These are phyloP conservation scores for Carex littledalei DNA, from an alignment of 176 grass and related monocot genomes.

Conservation along the genomic window DNA sequence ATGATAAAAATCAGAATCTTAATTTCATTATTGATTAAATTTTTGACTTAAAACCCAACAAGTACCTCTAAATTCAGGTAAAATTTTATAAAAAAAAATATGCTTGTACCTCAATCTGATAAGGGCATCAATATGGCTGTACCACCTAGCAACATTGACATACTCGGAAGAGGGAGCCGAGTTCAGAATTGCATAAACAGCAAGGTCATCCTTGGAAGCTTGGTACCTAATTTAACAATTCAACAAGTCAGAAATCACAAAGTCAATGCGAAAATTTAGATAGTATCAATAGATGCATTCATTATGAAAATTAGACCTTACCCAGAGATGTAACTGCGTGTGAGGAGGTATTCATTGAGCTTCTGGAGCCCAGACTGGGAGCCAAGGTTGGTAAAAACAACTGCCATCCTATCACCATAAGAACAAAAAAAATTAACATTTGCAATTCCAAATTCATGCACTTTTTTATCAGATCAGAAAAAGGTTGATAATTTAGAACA, in stretches of 20 bases:
- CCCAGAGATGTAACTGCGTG: constrained; percentile 87
- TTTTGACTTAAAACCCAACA: background rate
- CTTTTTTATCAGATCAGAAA: background rate
- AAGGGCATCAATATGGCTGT: constrained; percentile 81
- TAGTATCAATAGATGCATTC: background rate
- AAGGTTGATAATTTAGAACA: background rate
- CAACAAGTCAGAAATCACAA: background rate
- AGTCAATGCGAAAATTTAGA: background rate
- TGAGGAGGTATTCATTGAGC: constrained; percentile 73
- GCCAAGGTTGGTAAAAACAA: constrained; percentile 48
- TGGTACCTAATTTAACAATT: constrained; percentile 51
- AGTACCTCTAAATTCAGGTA: background rate
- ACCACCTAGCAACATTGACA: constrained; percentile 79
- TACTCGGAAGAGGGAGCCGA: constrained; percentile 47
- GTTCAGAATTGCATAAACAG: constrained; percentile 51
- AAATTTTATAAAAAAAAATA: background rate
- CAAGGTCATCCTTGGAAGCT: constrained; percentile 96
- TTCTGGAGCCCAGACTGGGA: constrained; percentile 72
- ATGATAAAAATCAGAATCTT: background rate
- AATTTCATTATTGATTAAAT: background rate
- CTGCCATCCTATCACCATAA: constrained; percentile 51
- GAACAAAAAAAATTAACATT: background rate
- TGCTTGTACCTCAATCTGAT: constrained; percentile 57
- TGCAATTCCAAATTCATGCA: background rate
- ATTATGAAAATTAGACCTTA: constrained; percentile 17